Evolutionary conservation across 2,329 filamentous ascomycete species (phyloP).

Genomic region (Pleochaeta shiraiana): DNA sequence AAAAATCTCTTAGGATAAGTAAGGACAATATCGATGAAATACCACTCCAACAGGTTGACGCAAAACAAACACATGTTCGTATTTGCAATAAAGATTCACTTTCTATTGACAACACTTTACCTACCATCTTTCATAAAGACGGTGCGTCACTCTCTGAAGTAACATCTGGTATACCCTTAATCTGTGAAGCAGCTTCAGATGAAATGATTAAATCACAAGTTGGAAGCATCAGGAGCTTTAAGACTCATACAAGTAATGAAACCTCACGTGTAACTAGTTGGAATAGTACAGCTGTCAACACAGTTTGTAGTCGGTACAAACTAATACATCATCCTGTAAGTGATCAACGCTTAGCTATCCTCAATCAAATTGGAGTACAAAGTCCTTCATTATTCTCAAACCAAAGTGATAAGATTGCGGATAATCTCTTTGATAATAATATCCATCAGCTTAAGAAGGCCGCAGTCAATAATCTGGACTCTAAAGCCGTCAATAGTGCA

Average conservation of each 20-base stretch:
- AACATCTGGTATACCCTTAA: slow-evolving; percentile 26
- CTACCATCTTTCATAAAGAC: slow-evolving; percentile 20
- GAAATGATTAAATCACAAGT: slow-evolving; percentile 29
- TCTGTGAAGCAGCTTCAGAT: slow-evolving; percentile 26
- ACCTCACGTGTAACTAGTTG: slow-evolving; percentile 52
- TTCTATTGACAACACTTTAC: slow-evolving; percentile 17
- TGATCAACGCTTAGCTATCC: slow-evolving; percentile 36
- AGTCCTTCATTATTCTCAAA: slow-evolving; percentile 21
- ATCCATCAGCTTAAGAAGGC: slow-evolving; percentile 5
- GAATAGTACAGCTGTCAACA: slow-evolving; percentile 38
- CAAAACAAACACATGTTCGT: slow-evolving; percentile 18
- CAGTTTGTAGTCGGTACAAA: slow-evolving; percentile 22
- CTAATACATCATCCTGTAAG: slow-evolving; percentile 19
- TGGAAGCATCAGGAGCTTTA: slow-evolving; percentile 31
- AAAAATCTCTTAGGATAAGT: slow-evolving; percentile 28
- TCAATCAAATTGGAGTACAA: slow-evolving; percentile 32
- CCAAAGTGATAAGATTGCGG: slow-evolving; percentile 12
- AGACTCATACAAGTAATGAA: slow-evolving; percentile 23
- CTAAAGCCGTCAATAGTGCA: slow-evolving; percentile 27
- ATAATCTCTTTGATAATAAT: slow-evolving; percentile 9
- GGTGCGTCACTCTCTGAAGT: slow-evolving; percentile 27
- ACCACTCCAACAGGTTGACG: slow-evolving; percentile 31
- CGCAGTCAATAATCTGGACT: too few species aligned
- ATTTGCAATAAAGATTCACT: slow-evolving; percentile 12
- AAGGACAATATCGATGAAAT: slow-evolving; percentile 20